Percentiles rank a stretch among this genome's conserved stretches.
Conservation (phyloP, 2,329 filamentous ascomycete genomes). For the Botrytis porri region DNA sequence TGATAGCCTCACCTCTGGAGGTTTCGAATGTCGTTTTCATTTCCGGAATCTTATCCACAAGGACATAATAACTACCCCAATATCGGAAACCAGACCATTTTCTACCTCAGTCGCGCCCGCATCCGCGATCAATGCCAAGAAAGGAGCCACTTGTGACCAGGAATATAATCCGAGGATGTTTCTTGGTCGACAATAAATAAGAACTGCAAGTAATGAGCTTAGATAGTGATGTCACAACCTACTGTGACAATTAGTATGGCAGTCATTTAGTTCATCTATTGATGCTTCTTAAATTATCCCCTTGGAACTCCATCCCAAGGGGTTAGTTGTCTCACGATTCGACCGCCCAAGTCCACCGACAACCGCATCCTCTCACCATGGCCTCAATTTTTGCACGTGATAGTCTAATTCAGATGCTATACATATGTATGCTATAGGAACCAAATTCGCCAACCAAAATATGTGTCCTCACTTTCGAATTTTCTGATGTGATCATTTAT, state of each 20-base stretch:
- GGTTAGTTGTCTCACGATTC: background rate
- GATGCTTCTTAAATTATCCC: background rate
- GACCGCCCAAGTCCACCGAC: too few species aligned
- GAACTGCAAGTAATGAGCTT: background rate
- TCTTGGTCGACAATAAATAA: background rate
- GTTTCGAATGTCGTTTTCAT: background rate
- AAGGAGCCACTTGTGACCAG: background rate
- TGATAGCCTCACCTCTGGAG: background rate
- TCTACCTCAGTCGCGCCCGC: background rate
- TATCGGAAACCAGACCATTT: background rate
- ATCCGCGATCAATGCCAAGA: background rate
- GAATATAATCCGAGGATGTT: background rate
- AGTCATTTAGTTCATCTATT: background rate
- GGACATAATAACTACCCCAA: background rate
- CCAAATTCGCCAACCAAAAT: rapidly evolving
- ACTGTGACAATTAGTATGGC: background rate
- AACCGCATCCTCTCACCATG: too few species aligned
- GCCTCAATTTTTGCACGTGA: background rate
- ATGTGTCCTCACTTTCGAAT: too few species aligned
- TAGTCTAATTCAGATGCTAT: background rate
- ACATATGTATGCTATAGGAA: background rate
- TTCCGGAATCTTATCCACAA: background rate
- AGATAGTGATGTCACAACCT: background rate
- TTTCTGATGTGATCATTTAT: background rate
- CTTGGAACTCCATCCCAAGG: too few species aligned